These are phyloP conservation scores for Pythium aquatile DNA, from an alignment of 352 stramenopile species.

Conservation along the genomic window DNA sequence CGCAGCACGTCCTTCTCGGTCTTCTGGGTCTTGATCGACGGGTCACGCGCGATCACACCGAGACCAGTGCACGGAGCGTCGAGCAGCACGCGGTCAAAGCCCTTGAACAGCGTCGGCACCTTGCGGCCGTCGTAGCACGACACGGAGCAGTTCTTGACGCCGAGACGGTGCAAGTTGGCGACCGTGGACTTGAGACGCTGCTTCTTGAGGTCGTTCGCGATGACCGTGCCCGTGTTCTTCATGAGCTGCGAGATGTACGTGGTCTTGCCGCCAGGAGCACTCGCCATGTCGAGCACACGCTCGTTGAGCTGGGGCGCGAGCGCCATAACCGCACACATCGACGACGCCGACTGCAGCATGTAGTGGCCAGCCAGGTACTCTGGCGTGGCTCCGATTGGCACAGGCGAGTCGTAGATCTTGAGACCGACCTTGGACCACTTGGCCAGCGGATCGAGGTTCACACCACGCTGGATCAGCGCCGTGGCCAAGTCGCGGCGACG, in stretches of 20 bases:
- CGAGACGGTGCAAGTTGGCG: conserved; percentile 98
- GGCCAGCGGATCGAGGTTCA: conserved; percentile 97
- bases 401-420: conserved; percentile 97
- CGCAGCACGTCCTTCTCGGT: conserved; percentile 90
- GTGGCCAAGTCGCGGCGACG: conserved; percentile 97
- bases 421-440: conserved; percentile 99
- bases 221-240: conserved; percentile 98
- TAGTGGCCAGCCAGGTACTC: conserved; percentile 99
- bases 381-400: conserved; percentile 99
- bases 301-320: conserved; percentile 96
- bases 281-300: conserved; percentile 97
- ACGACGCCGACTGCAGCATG: conserved; percentile 99
- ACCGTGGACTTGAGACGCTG: conserved; percentile 97
- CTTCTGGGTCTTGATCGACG: conserved; percentile 98
- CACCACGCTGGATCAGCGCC: conserved; percentile 98
- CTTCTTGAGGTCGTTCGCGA: conserved; percentile 99
- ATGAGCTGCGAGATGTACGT: conserved; percentile 99
- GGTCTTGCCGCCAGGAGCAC: conserved; percentile 98
- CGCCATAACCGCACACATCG: conserved; percentile 98
- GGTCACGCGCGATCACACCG: conserved; percentile 98
- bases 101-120: conserved; percentile 91
- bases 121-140: conserved; percentile 97
- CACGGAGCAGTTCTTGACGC: conserved; percentile 97
- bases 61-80: conserved; percentile 98
- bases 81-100: conserved; percentile 98